Conservation (phyloP, 805 yeast species). For the Hyphopichia homilentoma region DNA sequence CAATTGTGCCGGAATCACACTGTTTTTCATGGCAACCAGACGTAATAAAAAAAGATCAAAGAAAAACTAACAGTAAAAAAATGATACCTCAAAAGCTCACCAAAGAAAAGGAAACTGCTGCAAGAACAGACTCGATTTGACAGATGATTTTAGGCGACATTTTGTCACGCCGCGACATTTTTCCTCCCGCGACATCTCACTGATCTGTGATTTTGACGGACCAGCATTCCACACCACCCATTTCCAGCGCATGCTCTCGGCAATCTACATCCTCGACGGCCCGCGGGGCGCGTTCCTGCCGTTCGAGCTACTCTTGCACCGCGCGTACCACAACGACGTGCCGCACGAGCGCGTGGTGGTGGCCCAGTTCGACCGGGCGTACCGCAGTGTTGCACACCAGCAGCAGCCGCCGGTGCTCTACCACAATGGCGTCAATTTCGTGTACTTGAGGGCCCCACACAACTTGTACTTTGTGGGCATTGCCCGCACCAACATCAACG, state of each 20-base stretch:
- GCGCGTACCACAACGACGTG: constrained; percentile 30
- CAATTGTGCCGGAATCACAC: background rate
- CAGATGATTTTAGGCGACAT: no score
- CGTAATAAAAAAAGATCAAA: no score
- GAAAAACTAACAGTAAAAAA: no score
- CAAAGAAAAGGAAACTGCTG: no score
- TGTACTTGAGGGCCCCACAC: constrained; percentile 47
- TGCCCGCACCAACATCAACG: constrained; percentile 47
- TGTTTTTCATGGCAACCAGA: no score
- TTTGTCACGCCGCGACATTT: no score
- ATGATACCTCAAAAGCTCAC: no score
- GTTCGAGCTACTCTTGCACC: constrained; percentile 31
- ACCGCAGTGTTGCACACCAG: constrained; percentile 15
- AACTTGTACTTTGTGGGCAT: constrained; percentile 42
- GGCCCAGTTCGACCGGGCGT: constrained; percentile 20
- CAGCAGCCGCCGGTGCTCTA: constrained; percentile 41
- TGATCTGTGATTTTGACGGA: no score
- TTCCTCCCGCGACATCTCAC: no score
- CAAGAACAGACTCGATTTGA: no score
- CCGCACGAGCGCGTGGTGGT: constrained; percentile 22
- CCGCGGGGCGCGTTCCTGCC: constrained; percentile 24
- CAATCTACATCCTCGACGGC: constrained; percentile 33
- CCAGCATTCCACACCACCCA: no score
- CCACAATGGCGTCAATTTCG: constrained; percentile 49
- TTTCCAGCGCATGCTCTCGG: constrained; percentile 36